Conservation (phyloP, 352 stramenopile genomes). For the Phytophthora nicotianae region DNA sequence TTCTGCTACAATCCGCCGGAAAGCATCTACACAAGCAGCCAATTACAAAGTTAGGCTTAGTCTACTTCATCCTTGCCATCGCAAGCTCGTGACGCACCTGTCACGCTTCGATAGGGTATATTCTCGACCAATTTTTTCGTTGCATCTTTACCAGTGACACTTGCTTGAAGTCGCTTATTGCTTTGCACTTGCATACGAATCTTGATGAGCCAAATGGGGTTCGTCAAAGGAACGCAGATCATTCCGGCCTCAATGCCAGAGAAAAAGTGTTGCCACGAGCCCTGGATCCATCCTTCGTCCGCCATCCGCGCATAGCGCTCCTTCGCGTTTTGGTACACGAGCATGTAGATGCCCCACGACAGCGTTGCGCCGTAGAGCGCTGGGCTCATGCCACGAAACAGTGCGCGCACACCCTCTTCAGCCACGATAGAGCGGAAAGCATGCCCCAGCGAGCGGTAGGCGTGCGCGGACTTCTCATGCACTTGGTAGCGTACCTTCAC, state of each 20-base stretch:
- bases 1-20: conserved; percentile 93
- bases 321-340: conserved; percentile 98
- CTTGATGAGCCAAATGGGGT: conserved; percentile 99
- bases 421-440: conserved; percentile 76
- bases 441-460: conserved; percentile 74
- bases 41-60: conserved; percentile 5
- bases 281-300: conserved; percentile 71
- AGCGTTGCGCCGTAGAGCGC: conserved; percentile 95
- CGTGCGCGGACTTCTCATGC: conserved; percentile 81
- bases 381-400: conserved; percentile 95
- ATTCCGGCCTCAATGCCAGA: conserved; percentile 77
- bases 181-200: conserved; percentile 95
- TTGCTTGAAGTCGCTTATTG: conserved; percentile 52
- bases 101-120: conserved; percentile 70
- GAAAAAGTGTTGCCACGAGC: conserved; percentile 85
- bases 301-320: conserved; percentile 73
- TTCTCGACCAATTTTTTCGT: conserved; percentile 57
- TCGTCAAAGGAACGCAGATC: conserved; percentile 96
- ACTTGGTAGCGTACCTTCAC: conserved; percentile 98
- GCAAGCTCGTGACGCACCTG: conserved; percentile 34
- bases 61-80: background rate
- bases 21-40: conserved; percentile 75
- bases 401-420: conserved; percentile 86
- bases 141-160: conserved; percentile 54
- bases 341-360: conserved; percentile 99